These are phyloP conservation scores for Saccharomyces pastorianus DNA, from an alignment of 1,139 yeast genomes.

Conservation along the genomic window DNA sequence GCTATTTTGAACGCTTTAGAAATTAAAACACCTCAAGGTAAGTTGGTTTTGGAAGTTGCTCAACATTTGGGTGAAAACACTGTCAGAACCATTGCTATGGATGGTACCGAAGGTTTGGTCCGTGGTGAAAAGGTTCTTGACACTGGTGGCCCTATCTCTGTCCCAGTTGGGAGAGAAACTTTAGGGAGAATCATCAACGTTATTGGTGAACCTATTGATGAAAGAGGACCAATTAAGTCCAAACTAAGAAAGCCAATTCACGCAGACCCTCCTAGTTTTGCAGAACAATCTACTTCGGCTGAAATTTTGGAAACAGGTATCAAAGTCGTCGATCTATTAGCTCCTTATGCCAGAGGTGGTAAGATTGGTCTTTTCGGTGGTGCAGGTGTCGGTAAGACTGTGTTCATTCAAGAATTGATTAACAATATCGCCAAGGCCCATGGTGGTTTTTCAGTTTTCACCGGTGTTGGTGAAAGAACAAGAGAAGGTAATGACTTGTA, in stretches of 20 bases:
- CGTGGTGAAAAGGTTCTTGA: constrained; percentile 90
- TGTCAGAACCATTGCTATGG: constrained; percentile 99
- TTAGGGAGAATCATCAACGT: constrained; percentile 98
- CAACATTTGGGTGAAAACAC: constrained; percentile 99
- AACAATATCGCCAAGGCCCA: constrained; percentile 99
- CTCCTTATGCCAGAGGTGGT: constrained; percentile 99
- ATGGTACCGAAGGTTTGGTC: constrained; percentile 99
- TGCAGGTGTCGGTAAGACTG: constrained; percentile 99
- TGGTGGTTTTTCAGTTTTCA: constrained; percentile 99
- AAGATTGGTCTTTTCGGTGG: constrained; percentile 99
- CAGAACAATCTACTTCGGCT: constrained; percentile 94
- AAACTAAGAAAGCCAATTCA: constrained; percentile 95
- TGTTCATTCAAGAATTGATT: constrained; percentile 97
- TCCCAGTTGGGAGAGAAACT: constrained; percentile 98
- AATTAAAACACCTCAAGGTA: constrained; percentile 60
- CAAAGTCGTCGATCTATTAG: constrained; percentile 97
- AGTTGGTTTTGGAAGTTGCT: constrained; percentile 93
- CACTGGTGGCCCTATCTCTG: constrained; percentile 97
- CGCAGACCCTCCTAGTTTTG: constrained; percentile 93
- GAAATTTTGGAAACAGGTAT: constrained; percentile 99
- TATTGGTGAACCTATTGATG: constrained; percentile 99
- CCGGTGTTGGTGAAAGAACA: constrained; percentile 99
- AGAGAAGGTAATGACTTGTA: constrained; percentile 99
- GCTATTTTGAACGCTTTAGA: constrained; percentile 95
- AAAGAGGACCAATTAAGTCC: constrained; percentile 95